phyloP scores from a whole-genome alignment of 148 eudicot species.

The Rhododendron kiyosumense region DNA sequence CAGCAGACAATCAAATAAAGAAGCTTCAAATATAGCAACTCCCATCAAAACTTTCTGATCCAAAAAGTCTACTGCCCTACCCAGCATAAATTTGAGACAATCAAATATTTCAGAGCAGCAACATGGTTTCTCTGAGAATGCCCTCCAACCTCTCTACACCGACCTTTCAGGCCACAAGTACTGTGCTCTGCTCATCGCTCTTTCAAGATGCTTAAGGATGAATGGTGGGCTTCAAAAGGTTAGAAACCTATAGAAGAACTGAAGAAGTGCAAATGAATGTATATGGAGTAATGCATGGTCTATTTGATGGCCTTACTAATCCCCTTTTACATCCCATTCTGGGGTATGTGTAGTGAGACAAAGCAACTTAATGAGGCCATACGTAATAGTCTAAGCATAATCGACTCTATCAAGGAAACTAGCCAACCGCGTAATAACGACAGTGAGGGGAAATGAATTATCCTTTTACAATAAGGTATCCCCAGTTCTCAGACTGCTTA shows the following conservation, averaged over 20 bases:
- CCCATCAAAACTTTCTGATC: background rate
- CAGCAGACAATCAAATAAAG: background rate
- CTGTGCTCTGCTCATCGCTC: background rate
- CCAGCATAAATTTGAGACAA: background rate
- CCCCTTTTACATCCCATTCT: background rate
- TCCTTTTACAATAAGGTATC: background rate
- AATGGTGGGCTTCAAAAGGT: background rate
- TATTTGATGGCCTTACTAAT: background rate
- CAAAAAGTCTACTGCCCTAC: background rate
- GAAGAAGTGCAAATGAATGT: background rate
- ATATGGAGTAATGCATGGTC: background rate
- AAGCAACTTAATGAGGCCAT: background rate
- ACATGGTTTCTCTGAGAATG: background rate
- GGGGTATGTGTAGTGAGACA: background rate
- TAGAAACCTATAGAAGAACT: background rate
- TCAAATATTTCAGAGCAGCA: background rate
- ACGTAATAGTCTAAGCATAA: background rate
- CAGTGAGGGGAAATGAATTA: background rate
- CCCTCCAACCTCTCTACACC: background rate
- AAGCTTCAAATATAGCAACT: background rate
- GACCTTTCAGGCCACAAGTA: background rate
- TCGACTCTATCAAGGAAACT: background rate
- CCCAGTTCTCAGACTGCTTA: background rate
- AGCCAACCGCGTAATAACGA: background rate
- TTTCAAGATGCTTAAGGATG: background rate